Evolutionary conservation across 257 asterid genomes (phyloP).

Genomic region (Osmanthus fragrans): DNA sequence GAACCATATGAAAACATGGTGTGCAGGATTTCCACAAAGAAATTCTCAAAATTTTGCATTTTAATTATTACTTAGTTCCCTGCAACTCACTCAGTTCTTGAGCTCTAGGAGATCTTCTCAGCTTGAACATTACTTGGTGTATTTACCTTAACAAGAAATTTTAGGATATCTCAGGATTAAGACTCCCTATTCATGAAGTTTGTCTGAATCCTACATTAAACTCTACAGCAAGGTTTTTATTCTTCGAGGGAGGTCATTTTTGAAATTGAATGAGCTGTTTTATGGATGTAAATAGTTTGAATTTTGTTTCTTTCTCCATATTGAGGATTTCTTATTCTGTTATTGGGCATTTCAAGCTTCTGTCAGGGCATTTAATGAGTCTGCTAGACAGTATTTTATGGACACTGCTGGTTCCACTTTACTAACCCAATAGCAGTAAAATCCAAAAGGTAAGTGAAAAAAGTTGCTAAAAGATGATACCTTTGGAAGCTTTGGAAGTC

Average conservation of each 20-base stretch:
- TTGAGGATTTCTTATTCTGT: not conserved
- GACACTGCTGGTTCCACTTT: not conserved
- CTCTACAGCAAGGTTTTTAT: not conserved
- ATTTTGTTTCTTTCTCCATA: not conserved
- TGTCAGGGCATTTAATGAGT: not conserved
- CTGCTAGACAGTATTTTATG: not conserved
- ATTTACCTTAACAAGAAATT: not conserved
- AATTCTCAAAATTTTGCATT: not conserved
- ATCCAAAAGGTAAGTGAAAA: not conserved
- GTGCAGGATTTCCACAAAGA: not conserved
- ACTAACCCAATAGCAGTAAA: not conserved
- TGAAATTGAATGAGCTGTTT: not conserved
- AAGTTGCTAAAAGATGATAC: conserved; percentile 35
- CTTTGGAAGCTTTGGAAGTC: conserved; percentile 96
- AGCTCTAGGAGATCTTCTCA: not conserved
- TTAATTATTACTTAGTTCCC: not conserved
- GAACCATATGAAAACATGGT: not conserved
- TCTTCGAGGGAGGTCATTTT: no score
- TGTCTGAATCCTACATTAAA: not conserved
- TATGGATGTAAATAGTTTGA: not conserved
- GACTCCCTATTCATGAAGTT: not conserved
- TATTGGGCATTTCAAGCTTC: not conserved
- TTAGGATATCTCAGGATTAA: not conserved
- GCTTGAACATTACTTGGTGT: not conserved
- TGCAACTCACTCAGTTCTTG: not conserved